Conservation (phyloP, 495 filamentous ascomycete species). For the Neurospora intermedia region DNA sequence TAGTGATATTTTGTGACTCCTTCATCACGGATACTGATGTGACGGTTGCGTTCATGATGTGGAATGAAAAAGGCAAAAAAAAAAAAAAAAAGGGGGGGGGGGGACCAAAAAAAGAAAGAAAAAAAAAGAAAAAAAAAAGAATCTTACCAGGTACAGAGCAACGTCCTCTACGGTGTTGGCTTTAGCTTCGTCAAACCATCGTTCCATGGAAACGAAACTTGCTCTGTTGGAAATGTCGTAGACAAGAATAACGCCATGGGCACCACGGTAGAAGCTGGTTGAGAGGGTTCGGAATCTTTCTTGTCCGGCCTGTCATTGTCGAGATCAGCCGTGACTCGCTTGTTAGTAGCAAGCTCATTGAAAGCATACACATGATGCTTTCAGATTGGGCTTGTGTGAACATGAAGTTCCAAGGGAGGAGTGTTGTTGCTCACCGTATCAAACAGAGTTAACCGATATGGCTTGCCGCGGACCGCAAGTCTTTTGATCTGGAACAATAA, state of each 20-base stretch:
- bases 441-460: slow-evolving; percentile 46
- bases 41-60: too few species aligned
- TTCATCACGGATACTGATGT: too few species aligned
- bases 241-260: slow-evolving; percentile 48
- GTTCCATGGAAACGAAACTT: slow-evolving; percentile 45
- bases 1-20: neutral
- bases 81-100: too few species aligned
- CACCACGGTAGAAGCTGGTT: slow-evolving; percentile 50
- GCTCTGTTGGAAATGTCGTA: slow-evolving; percentile 48
- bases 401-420: neutral
- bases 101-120: too few species aligned
- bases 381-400: neutral
- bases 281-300: slow-evolving; percentile 52
- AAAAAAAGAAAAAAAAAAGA: too few species aligned
- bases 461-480: slow-evolving; percentile 39
- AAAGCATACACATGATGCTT: neutral
- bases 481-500: slow-evolving; percentile 28
- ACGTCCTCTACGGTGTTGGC: slow-evolving; percentile 40
- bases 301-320: slow-evolving; percentile 32
- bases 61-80: too few species aligned
- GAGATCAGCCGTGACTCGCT: neutral
- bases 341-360: neutral
- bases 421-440: slow-evolving; percentile 37
- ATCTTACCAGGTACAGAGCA: slow-evolving; percentile 39
- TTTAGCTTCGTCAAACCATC: slow-evolving; percentile 50